Percentiles rank a stretch among this genome's conserved stretches.
These are phyloP conservation scores for Elasticomyces elasticus DNA, from an alignment of 495 filamentous ascomycete species.

Conservation along the genomic window DNA sequence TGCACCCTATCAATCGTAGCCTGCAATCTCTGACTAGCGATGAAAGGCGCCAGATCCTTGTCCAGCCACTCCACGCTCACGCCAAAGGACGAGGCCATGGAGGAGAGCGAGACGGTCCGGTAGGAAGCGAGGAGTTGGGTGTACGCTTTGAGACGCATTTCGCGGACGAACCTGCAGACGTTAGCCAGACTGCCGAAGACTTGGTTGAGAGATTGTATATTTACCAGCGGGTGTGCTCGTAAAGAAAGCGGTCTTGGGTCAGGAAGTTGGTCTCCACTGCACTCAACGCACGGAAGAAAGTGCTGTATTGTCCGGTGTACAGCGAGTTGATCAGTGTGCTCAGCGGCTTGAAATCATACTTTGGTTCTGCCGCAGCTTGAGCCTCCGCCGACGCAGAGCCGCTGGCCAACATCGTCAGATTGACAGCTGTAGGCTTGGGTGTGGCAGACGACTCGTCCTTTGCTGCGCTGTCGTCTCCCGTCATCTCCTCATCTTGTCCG, in stretches of 20 bases:
- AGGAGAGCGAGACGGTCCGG: constrained; percentile 85
- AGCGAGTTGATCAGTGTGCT: constrained; percentile 80
- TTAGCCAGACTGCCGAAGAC: background rate
- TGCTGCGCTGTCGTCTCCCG: constrained; percentile 44
- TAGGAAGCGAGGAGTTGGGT: constrained; percentile 97
- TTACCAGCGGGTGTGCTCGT: constrained; percentile 79
- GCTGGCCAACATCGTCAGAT: constrained; percentile 59
- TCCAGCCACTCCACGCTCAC: constrained; percentile 93
- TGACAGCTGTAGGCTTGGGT: constrained; percentile 58
- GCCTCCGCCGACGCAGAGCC: constrained; percentile 54
- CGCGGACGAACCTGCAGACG: constrained; percentile 58
- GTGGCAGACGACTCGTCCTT: constrained; percentile 35
- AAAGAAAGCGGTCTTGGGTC: constrained; percentile 82
- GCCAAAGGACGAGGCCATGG: constrained; percentile 93
- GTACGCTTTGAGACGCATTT: constrained; percentile 93
- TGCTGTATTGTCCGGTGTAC: constrained; percentile 85
- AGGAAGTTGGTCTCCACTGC: constrained; percentile 89
- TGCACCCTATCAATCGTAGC: constrained; percentile 97
- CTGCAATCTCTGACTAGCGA: constrained; percentile 82
- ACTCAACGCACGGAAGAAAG: constrained; percentile 86
- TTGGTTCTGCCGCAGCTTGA: constrained; percentile 61
- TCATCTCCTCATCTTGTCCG: constrained; percentile 69
- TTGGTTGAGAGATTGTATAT: background rate
- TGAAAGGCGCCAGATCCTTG: constrained; percentile 93
- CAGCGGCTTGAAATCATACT: constrained; percentile 72